Evolutionary conservation across 371 early-diverging fungal species (phyloP), one percentile per base, ranked within the genome.

Genomic region (Mucor mucedo): DNA sequence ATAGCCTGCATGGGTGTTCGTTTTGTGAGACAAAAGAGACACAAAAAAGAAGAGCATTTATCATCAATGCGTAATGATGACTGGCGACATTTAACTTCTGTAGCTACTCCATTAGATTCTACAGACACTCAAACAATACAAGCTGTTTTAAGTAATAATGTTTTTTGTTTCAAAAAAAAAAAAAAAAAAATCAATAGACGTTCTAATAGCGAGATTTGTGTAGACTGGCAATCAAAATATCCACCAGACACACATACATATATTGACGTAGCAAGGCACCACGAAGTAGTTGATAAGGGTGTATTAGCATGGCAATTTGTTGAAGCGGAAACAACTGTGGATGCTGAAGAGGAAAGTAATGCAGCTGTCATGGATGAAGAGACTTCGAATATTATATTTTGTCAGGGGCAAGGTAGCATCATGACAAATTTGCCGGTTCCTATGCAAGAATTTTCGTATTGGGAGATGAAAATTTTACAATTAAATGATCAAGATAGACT

Each of bases 391-490:
- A 78, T 92, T 21, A 77, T 82, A 33, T 90, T 85, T 73, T 84
- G 71, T 57, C 89, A 89, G 32, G 85, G 89, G 33, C 89, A 89
- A 63, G 87, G 88, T 42, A 88, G 86, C 57, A 87, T 89, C 38
- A 85, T 87, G 63, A 87, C 92, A 21, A 91, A 91, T 65, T 65
- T 91, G 42, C 92, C 92, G 5, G 68, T 92, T 30, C 91, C 86
- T 56, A 72, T 72, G 39, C 89, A 89, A 74, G 87, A 88, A 50
- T 83, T 86, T 13, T 80, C 79, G 40, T 89, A 89, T 57, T 89
- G 84, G 81, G 89, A 89, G 73, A 87, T 85, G 54, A 89, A 92
- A 70, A 73, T 89, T 66, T 75, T 84, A 54, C 84, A 85, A 65
- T 28, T 58, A 27, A 48, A 50, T 39, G 77, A 75, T 11, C 63